A percentile compares a stretch with the other conserved stretches of the same genome.
Evolutionary conservation across 208 protist genomes (phyloP).

Genomic region (Trichomonas vaginalis): DNA sequence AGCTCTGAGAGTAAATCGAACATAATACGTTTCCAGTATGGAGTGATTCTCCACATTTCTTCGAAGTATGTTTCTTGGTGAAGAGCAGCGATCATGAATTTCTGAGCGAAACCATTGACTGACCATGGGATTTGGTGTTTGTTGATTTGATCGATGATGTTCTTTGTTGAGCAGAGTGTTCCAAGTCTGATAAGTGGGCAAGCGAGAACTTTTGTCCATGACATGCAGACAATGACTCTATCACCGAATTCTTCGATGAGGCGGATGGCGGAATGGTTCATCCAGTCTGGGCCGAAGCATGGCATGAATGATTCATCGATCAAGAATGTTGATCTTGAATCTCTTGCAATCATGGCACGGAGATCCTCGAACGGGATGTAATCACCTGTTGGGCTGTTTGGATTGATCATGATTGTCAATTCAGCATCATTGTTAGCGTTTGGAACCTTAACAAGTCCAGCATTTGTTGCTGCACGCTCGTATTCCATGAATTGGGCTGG

Average conservation of each 20-base stretch:
- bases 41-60: not conserved
- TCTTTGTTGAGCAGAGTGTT: not conserved
- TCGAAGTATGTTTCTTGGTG: not conserved
- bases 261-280: not conserved
- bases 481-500: conserved; percentile 9
- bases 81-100: not conserved
- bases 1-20: not conserved
- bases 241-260: not conserved
- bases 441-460: not conserved
- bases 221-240: not conserved
- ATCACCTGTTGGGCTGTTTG: conserved; percentile 16
- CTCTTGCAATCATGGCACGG: not conserved
- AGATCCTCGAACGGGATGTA: conserved; percentile 1
- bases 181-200: not conserved
- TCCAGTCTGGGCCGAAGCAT: conserved; percentile 1
- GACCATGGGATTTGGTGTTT: not conserved
- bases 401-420: conserved; percentile 4
- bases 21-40: not conserved
- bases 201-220: not conserved
- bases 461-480: not conserved
- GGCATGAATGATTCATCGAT: not conserved
- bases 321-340: not conserved
- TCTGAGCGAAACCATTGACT: not conserved
- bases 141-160: not conserved
- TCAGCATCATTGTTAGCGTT: not conserved